phyloP scores from a whole-genome alignment of 2,329 filamentous ascomycete species.

The Madurella fahalii region DNA sequence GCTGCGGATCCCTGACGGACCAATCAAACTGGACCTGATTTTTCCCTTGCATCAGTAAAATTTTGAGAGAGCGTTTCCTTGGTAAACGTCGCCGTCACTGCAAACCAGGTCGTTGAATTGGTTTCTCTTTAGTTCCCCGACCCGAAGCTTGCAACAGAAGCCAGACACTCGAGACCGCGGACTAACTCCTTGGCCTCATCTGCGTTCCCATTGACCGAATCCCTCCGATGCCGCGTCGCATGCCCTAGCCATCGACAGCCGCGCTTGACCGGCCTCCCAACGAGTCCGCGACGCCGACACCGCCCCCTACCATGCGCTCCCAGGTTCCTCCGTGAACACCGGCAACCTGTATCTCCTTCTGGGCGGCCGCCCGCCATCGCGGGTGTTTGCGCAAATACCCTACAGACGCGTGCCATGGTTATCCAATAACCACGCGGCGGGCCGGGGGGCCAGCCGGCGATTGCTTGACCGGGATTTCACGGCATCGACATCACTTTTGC shows the following conservation, averaged over 20 bases:
- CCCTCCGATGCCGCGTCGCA: conserved; percentile 18
- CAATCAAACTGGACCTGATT: conserved; percentile 7
- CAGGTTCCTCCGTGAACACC: conserved; percentile 27
- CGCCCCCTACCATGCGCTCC: conserved; percentile 26
- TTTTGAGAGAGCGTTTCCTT: conserved; percentile 6
- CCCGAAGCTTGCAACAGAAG: background rate
- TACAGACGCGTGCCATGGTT: conserved; percentile 36
- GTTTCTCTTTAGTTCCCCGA: background rate
- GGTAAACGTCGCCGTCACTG: background rate
- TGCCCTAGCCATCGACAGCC: conserved; percentile 17
- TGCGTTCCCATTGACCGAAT: background rate
- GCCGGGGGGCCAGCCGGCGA: conserved; percentile 39
- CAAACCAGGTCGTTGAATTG: background rate
- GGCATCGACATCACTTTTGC: background rate
- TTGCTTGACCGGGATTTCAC: conserved; percentile 17
- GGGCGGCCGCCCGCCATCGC: conserved; percentile 38
- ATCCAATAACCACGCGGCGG: conserved; percentile 36
- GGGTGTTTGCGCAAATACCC: conserved; percentile 41
- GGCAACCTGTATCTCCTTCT: conserved; percentile 42
- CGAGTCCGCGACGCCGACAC: conserved; percentile 15
- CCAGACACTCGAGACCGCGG: background rate
- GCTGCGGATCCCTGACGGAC: background rate
- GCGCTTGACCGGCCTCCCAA: conserved; percentile 16
- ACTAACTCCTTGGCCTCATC: background rate
- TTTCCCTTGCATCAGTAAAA: conserved; percentile 12